Evolutionary conservation across 306 rosid genomes (phyloP).

Genomic region (Prinsepia uniflora): DNA sequence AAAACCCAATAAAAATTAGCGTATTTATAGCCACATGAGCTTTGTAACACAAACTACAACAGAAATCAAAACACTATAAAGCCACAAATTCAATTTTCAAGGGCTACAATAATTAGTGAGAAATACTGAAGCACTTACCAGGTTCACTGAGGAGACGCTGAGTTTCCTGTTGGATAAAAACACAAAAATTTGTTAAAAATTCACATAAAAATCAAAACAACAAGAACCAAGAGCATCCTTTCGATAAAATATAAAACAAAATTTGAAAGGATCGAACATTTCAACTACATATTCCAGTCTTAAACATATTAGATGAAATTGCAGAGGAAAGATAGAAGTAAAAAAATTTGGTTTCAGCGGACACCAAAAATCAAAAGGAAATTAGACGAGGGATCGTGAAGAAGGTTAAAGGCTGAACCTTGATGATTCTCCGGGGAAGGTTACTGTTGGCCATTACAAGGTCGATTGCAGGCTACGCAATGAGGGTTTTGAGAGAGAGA

Average conservation of each 20-base stretch:
- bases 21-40: not conserved
- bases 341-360: not conserved
- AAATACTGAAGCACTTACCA: constrained; percentile 43
- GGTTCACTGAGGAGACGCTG: constrained; percentile 99
- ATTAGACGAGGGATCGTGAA: constrained; percentile 46
- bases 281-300: not conserved
- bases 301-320: not conserved
- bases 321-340: not conserved
- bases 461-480: constrained; percentile 67
- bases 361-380: constrained; percentile 27
- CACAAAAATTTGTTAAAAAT: constrained; percentile 9
- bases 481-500: constrained; percentile 36
- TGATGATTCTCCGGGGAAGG: constrained; percentile 90
- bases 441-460: constrained; percentile 81
- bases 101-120: not conserved
- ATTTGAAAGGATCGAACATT: not conserved
- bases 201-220: constrained; percentile 17
- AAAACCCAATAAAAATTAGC: not conserved
- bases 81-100: constrained; percentile 13
- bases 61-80: constrained; percentile 3
- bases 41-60: not conserved
- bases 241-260: constrained; percentile 16
- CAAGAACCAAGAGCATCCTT: constrained; percentile 6
- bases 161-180: constrained; percentile 68
- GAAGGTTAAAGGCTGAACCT: constrained; percentile 35